Conservation (phyloP, 148 eudicot genomes). For the Polygonum maritimum region DNA sequence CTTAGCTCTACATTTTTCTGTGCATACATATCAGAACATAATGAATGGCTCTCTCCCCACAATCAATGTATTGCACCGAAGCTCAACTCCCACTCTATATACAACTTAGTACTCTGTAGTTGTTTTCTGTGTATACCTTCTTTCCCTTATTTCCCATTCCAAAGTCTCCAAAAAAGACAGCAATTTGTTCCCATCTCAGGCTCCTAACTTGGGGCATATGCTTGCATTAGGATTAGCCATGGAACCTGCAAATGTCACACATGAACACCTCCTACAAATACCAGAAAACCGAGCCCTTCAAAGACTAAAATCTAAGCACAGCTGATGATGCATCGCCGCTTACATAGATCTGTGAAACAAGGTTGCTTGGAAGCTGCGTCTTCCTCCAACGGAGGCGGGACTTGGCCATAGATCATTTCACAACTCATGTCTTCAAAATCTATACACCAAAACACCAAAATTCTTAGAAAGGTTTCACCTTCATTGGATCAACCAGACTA, state of each 20-base stretch:
- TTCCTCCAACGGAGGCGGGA: constrained; percentile 73
- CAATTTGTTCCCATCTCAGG: constrained; percentile 13
- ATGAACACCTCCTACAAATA: background rate
- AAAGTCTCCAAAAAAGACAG: background rate
- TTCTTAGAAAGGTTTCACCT: background rate
- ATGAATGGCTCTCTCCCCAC: no score
- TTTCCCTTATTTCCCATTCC: background rate
- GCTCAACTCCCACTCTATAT: background rate
- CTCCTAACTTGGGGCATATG: constrained; percentile 63
- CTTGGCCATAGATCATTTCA: constrained; percentile 91
- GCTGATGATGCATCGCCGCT: constrained; percentile 15
- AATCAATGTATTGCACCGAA: no score
- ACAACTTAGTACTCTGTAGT: background rate
- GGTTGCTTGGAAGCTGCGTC: constrained; percentile 72
- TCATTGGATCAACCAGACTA: background rate
- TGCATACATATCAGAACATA: background rate
- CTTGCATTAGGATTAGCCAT: constrained; percentile 52
- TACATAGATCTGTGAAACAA: constrained; percentile 69
- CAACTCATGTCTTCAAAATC: constrained; percentile 99
- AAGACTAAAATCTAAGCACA: background rate
- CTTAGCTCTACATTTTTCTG: background rate
- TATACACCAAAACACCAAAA: constrained; percentile 13
- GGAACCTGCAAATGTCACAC: constrained; percentile 44
- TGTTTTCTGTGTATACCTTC: background rate
- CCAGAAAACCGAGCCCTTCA: background rate